These are phyloP conservation scores for Penicillium sp. DNA, from an alignment of 2,329 filamentous ascomycete genomes.

Conservation along the genomic window DNA sequence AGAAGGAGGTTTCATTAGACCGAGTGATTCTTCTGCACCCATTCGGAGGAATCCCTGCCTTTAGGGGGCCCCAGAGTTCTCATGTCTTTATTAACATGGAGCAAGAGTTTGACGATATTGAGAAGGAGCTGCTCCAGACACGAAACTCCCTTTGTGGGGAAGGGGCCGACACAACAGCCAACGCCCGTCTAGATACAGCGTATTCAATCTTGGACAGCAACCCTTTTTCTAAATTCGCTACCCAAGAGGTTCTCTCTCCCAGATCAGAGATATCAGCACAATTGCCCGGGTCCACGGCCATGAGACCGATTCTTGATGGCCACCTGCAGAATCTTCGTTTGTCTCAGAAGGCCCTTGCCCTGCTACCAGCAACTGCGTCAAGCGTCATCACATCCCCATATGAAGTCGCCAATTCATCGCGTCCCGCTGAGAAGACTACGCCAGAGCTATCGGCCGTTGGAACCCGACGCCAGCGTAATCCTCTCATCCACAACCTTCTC, in stretches of 20 bases:
- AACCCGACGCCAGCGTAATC: conserved; percentile 68
- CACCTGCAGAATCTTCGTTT: conserved; percentile 73
- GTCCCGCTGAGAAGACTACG: conserved; percentile 24
- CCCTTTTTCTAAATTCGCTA: conserved; percentile 46
- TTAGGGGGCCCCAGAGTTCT: conserved; percentile 58
- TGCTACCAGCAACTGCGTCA: conserved; percentile 81
- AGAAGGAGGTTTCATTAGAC: conserved; percentile 66
- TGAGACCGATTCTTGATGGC: conserved; percentile 34
- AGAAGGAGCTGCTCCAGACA: conserved; percentile 55
- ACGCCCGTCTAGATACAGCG: conserved; percentile 13
- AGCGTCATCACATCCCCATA: conserved; percentile 83
- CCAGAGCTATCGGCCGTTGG: conserved; percentile 49
- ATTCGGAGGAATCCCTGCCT: conserved; percentile 76
- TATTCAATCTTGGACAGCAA: conserved; percentile 37
- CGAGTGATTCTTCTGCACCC: conserved; percentile 86
- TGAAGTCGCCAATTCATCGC: conserved; percentile 68
- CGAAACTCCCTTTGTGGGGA: conserved; percentile 18
- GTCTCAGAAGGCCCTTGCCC: conserved; percentile 66
- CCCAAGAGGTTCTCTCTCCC: conserved; percentile 27
- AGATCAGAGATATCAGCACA: conserved; percentile 16
- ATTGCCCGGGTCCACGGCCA: conserved; percentile 8
- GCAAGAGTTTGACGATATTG: conserved; percentile 76
- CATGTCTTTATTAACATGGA: conserved; percentile 92
- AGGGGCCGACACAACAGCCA: conserved; percentile 14
- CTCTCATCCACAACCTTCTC: conserved; percentile 89